Percentiles rank a stretch among this genome's conserved stretches.
phyloP scores from a whole-genome alignment of 768 basidiomycete species.

The Strobilomyces echinocephalus region DNA sequence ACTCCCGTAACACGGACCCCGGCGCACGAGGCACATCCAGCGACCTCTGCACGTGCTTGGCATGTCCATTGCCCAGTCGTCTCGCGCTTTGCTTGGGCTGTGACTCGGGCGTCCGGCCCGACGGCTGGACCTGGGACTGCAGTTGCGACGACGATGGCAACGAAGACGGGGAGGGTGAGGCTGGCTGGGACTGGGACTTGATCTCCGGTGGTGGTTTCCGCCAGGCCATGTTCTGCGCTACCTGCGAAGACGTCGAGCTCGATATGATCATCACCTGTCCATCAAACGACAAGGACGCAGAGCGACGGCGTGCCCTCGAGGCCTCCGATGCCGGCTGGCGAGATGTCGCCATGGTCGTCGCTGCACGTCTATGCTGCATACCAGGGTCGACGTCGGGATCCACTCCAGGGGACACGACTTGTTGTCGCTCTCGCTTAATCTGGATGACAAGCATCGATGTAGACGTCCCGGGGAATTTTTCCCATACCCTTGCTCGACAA shows the following conservation, averaged over 20 bases:
- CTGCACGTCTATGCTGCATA: background rate
- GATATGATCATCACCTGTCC: background rate
- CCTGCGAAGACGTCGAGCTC: background rate
- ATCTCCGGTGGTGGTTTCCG: conserved; percentile 7
- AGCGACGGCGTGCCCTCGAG: conserved; percentile 5
- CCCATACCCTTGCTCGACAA: background rate
- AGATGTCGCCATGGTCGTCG: background rate
- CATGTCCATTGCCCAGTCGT: too few species aligned
- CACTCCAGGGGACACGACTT: background rate
- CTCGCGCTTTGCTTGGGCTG: too few species aligned
- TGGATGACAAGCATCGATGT: background rate
- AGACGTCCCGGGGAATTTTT: background rate
- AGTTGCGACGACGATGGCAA: too few species aligned
- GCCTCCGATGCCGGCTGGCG: background rate
- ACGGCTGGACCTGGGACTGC: too few species aligned
- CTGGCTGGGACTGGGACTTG: too few species aligned
- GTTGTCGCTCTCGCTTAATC: background rate
- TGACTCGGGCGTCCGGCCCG: too few species aligned
- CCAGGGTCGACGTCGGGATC: background rate
- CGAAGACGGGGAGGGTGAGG: too few species aligned
- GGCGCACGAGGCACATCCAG: conserved; percentile 25
- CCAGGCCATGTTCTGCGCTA: conserved; percentile 1
- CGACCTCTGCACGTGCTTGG: conserved; percentile 6
- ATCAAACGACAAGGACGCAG: conserved; percentile 14
- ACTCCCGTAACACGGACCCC: conserved; percentile 5